Percentiles rank a stretch among this genome's conserved stretches.
Evolutionary conservation across 2,329 filamentous ascomycete species (phyloP).

Genomic region (Akanthomyces muscarius): DNA sequence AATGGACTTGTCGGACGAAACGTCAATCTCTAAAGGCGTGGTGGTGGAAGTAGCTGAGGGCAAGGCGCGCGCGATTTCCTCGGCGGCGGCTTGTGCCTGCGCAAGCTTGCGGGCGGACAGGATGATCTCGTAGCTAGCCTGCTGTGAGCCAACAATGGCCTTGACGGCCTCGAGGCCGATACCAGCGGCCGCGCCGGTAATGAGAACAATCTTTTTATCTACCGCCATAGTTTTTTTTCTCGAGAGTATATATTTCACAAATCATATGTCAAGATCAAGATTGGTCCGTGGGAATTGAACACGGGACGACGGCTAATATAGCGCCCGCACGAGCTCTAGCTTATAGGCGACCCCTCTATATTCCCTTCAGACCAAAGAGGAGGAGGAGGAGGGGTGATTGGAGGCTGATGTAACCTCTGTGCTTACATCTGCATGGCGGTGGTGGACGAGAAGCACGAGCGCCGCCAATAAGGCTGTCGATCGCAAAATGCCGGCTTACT

Average conservation of each 20-base stretch:
- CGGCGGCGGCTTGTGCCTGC: constrained; percentile 48
- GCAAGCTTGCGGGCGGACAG: constrained; percentile 49
- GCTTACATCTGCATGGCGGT: background rate
- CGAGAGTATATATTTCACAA: too few species aligned
- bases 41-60: constrained; percentile 39
- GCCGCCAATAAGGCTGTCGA: background rate
- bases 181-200: constrained; percentile 60
- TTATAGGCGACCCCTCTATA: background rate
- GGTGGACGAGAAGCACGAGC: background rate
- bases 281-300: background rate
- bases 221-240: background rate
- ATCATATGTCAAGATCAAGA: too few species aligned
- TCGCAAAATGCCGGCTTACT: constrained; percentile 1
- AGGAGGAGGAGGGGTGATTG: background rate
- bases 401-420: background rate
- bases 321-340: background rate
- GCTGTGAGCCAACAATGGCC: constrained; percentile 44
- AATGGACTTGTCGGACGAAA: constrained; percentile 52
- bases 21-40: constrained; percentile 47
- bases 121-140: constrained; percentile 48
- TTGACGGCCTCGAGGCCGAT: constrained; percentile 57
- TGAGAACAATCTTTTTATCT: constrained; percentile 36
- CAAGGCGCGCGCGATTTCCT: constrained; percentile 37
- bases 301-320: background rate
- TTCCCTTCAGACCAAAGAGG: background rate